Evolutionary conservation across 352 stramenopile genomes (phyloP), one percentile per base, ranked within the genome.

Genomic region (Peronospora tabacina): DNA sequence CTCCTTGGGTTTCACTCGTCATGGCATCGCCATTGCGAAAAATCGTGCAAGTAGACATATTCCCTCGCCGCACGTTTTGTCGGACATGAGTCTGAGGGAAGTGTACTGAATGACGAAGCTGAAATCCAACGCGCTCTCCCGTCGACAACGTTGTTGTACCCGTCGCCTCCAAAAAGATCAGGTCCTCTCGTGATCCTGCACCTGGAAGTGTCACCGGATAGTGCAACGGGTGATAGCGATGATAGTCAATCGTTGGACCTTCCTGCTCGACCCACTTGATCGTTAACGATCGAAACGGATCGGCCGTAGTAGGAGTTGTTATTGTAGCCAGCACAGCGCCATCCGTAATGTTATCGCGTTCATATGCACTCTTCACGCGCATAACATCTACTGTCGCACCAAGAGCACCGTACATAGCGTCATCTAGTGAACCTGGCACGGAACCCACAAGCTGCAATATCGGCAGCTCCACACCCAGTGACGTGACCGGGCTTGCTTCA

Each of bases 81-180:
- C 78, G 56, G 13, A 49, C 30, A 26, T 62, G 67, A 4, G 75
- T 75, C 40, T 80, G 60, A 28, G 57, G 35, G 15, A 87, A 72
- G 22, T 85, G 66, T 8, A 88, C 63, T 20, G 77, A 88, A 53
- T 88, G 77, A 15, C 75, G 49, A 6, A 88, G 41, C 29, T 84
- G 70, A 53, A 67, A 88, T 2, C 77, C 77, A 44, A 88, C 42
- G 4, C 52, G 68, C 37, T 88, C 72, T 12, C 74, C 77, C 2
- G 66, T 72, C 12, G 59, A 47, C 24, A 85, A 44, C n/a, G 36
- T 61, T 1, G 49, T 68, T 3, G 61, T 74, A 13, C 77, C 77
- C 0, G 71, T 85, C 15, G 59, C 51, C 30, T 86, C 74, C 11
- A 86, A 46, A 34, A 71, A 75, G 3, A 88, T 61, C 6, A 85